Base-by-base conservation (phyloP, 306 rosid species). In the Cicer judaicum region DNA sequence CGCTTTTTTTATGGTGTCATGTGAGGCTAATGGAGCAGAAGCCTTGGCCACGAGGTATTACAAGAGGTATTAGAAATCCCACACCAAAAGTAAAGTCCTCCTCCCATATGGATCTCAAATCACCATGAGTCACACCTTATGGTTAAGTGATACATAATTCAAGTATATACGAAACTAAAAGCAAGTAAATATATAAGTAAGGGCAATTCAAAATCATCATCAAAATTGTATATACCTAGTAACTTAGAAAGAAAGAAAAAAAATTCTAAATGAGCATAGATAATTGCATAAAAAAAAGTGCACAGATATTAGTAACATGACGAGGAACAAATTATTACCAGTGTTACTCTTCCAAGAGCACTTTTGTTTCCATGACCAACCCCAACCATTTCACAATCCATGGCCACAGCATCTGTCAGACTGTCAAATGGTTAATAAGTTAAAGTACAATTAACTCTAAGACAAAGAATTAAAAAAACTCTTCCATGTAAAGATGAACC, bases 331-430 rank as follows among this genome's bases (percentile, higher is more conserved):
- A 68, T 53, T 50, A 74, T 63, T 91, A 94, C 96, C 95, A 92
- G 86, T 0, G 99, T 87, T 67, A 87, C 92, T 81, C 96, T 87
- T 79, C 96, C 99, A 66, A 92, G 95, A 46, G 99, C 97, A 65
- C 99, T 92, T 85, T 81, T 92, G 87, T 86, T 94, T 76, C 97
- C 97, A 80, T 88, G 88, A 74, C 91, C 84, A 36, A 94, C 93
- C 3, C 99, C 99, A 4, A 94, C 99, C 99, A 94, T 94, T 88
- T 94, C 97, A 75, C 97, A 94, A 83, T 94, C 98, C 92, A 92
- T 94, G 86, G 80, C 97, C 72, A 94, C 85, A 52, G 80, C 88
- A 89, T 90, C 93, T 43, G 97, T 94, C 80, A 94, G 64, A 79
- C 99, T 94, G 96, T 78, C 88, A 87, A 77, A 83, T 73, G 75